Evolutionary conservation across 768 basidiomycete species (phyloP).

Genomic region (Baorangia bicolor): DNA sequence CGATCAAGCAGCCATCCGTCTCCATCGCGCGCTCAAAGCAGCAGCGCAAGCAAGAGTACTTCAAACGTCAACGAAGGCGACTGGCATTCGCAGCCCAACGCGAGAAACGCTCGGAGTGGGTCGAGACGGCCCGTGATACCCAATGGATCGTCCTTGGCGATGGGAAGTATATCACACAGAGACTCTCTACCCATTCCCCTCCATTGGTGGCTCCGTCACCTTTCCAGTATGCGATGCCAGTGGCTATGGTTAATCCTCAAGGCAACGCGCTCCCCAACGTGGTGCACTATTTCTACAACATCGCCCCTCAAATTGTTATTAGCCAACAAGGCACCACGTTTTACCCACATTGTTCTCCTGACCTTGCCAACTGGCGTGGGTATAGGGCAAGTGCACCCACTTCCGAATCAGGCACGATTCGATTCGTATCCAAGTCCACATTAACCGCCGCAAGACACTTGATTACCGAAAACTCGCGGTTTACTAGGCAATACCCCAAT

Average conservation of each 20-base stretch:
- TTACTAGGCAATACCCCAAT: constrained; percentile 12
- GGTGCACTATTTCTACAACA: constrained; percentile 29
- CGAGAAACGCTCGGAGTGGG: constrained; percentile 32
- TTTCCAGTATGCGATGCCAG: constrained; percentile 14
- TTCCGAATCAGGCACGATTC: constrained; percentile 21
- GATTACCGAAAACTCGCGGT: constrained; percentile 6
- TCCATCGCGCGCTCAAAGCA: constrained; percentile 14
- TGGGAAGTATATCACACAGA: constrained; percentile 40
- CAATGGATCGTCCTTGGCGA: constrained; percentile 38
- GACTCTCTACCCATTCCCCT: constrained; percentile 5
- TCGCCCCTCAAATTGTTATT: constrained; percentile 36
- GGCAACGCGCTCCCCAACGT: neutral
- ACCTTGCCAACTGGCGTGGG: constrained; percentile 37
- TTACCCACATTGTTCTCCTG: constrained; percentile 39
- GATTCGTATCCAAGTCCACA: constrained; percentile 32
- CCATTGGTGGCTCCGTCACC: constrained; percentile 12
- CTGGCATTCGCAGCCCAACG: constrained; percentile 24
- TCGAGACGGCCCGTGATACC: constrained; percentile 36
- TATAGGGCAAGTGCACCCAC: constrained; percentile 3
- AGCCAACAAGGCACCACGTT: constrained; percentile 39
- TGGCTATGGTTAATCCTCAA: constrained; percentile 5
- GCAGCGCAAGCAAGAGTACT: constrained; percentile 24
- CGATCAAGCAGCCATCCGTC: constrained; percentile 25
- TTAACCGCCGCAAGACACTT: constrained; percentile 35
- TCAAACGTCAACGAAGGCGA: constrained; percentile 18